These are phyloP conservation scores for Populus hybrid DNA, from an alignment of 441 rosid species.

Conservation along the genomic window DNA sequence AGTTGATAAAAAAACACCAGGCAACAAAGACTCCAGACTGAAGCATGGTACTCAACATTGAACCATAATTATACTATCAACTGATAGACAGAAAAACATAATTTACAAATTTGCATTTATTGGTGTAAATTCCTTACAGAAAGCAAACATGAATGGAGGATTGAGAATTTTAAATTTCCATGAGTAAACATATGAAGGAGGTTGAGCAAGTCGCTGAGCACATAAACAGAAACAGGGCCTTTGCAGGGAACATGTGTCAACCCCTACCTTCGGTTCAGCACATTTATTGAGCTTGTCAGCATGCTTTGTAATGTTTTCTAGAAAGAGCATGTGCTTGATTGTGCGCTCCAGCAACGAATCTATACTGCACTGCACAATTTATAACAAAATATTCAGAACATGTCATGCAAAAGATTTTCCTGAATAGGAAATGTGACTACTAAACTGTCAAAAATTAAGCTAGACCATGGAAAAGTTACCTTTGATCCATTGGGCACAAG, in stretches of 20 bases:
- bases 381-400: slow-evolving; percentile 33
- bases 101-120: slow-evolving; percentile 6
- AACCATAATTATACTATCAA: neutral
- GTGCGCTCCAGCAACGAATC: slow-evolving; percentile 96
- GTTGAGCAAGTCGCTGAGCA: neutral
- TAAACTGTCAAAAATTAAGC: slow-evolving; percentile 15
- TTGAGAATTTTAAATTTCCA: slow-evolving; percentile 7
- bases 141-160: neutral
- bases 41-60: neutral
- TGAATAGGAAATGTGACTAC: slow-evolving; percentile 14
- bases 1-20: neutral
- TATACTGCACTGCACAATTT: slow-evolving; percentile 81
- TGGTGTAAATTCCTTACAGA: neutral
- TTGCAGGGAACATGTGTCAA: slow-evolving; percentile 4
- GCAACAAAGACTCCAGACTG: neutral
- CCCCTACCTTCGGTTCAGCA: slow-evolving; percentile 59
- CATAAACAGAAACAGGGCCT: slow-evolving; percentile 1
- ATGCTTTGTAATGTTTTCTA: slow-evolving; percentile 80
- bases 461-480: slow-evolving; percentile 49
- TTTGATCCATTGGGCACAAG: slow-evolving; percentile 93
- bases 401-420: slow-evolving; percentile 14
- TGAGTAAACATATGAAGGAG: slow-evolving; percentile 1
- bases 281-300: slow-evolving; percentile 80
- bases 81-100: neutral
- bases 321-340: slow-evolving; percentile 84